Percentiles rank a stretch among this genome's conserved stretches.
phyloP scores from a whole-genome alignment of 495 filamentous ascomycete species.

The Evansstolkia leycettana region DNA sequence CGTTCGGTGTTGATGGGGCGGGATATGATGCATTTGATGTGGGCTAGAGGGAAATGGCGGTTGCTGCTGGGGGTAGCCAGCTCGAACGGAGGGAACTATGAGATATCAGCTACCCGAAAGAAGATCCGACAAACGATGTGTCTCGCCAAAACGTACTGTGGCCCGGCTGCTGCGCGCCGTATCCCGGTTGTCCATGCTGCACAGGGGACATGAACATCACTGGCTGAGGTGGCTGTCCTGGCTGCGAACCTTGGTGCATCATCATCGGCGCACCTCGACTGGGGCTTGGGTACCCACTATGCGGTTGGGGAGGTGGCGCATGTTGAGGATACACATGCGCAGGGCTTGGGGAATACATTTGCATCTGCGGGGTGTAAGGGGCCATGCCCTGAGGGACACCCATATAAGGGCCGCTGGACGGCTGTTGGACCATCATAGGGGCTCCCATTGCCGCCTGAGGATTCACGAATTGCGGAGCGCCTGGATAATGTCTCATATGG shows the following conservation, averaged over 20 bases:
- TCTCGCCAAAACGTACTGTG: conserved; percentile 46
- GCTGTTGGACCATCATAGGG: conserved; percentile 73
- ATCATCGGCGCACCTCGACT: conserved; percentile 68
- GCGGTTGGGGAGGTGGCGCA: conserved; percentile 49
- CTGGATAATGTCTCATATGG: conserved; percentile 32
- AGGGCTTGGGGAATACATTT: conserved; percentile 60
- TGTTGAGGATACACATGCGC: conserved; percentile 52
- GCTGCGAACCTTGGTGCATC: conserved; percentile 71
- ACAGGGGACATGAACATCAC: conserved; percentile 57
- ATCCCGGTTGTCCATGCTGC: conserved; percentile 56
- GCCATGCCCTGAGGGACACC: conserved; percentile 42
- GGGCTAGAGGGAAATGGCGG: conserved; percentile 52
- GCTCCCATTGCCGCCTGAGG: conserved; percentile 54
- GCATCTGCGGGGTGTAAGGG: conserved; percentile 54
- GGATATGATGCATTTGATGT: conserved; percentile 55
- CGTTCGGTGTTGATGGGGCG: conserved; percentile 45
- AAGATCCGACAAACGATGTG: conserved; percentile 4
- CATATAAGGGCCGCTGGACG: conserved; percentile 45
- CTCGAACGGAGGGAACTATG: conserved; percentile 45
- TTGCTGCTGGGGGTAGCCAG: conserved; percentile 44
- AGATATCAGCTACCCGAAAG: conserved; percentile 17
- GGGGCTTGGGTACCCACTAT: conserved; percentile 76
- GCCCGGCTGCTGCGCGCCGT: conserved; percentile 46
- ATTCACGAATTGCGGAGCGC: conserved; percentile 49
- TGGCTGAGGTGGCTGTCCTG: conserved; percentile 47